Conservation (phyloP, 352 stramenopile genomes). For the Pythium coloratum region DNA sequence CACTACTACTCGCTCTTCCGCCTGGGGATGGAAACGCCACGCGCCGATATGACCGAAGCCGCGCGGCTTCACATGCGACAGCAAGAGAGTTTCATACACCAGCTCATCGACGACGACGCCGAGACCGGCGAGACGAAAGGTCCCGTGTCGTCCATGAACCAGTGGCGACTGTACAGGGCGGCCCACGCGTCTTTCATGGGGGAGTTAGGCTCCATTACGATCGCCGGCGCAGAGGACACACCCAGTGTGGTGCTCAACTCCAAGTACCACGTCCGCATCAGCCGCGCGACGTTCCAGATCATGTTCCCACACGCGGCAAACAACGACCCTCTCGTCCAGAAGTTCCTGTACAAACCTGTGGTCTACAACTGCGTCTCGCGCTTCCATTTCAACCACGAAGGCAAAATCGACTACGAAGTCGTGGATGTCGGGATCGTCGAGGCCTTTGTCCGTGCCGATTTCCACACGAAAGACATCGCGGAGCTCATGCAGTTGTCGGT, state of each 20-base stretch:
- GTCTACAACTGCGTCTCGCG: constrained; percentile 6
- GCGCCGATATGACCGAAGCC: background rate
- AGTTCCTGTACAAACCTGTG: constrained; percentile 17
- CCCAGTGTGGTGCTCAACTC: constrained; percentile 8
- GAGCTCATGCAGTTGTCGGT: constrained; percentile 7
- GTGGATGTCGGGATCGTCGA: constrained; percentile 13
- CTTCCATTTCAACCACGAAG: constrained; percentile 17
- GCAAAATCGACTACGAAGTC: constrained; percentile 4
- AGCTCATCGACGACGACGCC: constrained; percentile 14
- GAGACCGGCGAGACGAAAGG: background rate
- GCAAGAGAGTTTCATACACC: constrained; percentile 12
- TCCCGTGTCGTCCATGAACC: constrained; percentile 10
- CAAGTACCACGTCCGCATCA: constrained; percentile 17
- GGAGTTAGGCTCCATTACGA: constrained; percentile 6
- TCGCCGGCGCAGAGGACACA: background rate
- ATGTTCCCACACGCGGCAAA: constrained; percentile 21
- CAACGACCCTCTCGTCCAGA: constrained; percentile 19
- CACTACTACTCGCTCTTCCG: constrained; percentile 17
- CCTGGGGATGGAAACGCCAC: constrained; percentile 5
- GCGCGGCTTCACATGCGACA: background rate
- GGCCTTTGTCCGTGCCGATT: background rate
- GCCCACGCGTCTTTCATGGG: constrained; percentile 9
- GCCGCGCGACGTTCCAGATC: constrained; percentile 12
- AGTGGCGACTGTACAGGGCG: constrained; percentile 14
- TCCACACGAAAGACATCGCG: constrained; percentile 1